phyloP scores from a whole-genome alignment of 164 flowering plant genomes.

The Chimonanthus salicifolius region DNA sequence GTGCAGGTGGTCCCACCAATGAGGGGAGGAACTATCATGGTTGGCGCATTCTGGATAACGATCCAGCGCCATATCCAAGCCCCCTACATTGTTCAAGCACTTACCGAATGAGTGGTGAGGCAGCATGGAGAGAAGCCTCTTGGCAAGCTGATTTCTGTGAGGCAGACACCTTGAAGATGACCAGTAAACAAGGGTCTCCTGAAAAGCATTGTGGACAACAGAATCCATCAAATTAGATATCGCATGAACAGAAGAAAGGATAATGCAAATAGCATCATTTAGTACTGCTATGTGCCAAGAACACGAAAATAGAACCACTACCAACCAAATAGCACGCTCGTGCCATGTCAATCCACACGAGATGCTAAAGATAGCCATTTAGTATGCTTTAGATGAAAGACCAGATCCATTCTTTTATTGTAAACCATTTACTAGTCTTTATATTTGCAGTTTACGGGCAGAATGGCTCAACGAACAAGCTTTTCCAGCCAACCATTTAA shows the following conservation, averaged over 20 bases:
- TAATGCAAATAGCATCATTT: neutral
- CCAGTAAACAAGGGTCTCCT: conserved; percentile 96
- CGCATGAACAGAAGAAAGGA: neutral
- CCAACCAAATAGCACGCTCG: neutral
- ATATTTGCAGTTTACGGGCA: too few species aligned
- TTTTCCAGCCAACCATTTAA: too few species aligned
- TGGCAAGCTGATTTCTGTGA: conserved; percentile 65
- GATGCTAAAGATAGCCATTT: neutral
- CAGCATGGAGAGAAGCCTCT: conserved; percentile 52
- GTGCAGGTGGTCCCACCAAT: conserved; percentile 98
- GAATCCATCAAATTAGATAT: too few species aligned
- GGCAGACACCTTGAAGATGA: conserved; percentile 95
- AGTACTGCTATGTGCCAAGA: neutral
- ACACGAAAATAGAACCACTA: neutral
- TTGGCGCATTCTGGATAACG: conserved; percentile 72
- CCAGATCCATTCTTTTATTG: neutral
- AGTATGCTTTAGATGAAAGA: neutral
- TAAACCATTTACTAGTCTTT: too few species aligned
- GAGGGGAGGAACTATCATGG: conserved; percentile 37
- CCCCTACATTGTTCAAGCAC: conserved; percentile 97
- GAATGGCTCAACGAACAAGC: too few species aligned
- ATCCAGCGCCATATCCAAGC: conserved; percentile 66
- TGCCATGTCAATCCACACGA: neutral
- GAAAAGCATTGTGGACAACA: neutral
- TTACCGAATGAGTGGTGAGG: conserved; percentile 95